These are phyloP conservation scores for Suhomyces emberorum DNA, from an alignment of 805 yeast species.

Conservation along the genomic window DNA sequence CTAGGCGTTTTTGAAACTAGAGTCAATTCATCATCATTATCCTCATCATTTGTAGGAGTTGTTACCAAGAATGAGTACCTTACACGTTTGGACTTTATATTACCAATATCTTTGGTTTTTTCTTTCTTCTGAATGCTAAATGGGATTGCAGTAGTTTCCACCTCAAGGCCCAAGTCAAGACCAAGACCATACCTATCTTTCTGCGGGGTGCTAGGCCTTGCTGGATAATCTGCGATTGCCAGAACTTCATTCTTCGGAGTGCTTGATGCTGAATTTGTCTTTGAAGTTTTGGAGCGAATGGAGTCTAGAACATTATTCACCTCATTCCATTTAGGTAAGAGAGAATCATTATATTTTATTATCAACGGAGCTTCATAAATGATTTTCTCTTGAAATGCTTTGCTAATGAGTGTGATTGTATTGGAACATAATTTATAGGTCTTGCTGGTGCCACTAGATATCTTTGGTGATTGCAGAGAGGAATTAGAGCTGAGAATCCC, in stretches of 20 bases:
- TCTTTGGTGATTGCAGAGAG: conserved; percentile 8
- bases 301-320: conserved; percentile 1
- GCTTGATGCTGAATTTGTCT: not conserved
- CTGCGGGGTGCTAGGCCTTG: conserved; percentile 1
- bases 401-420: conserved; percentile 28
- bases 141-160: conserved; percentile 27
- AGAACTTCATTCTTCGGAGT: conserved; percentile 1
- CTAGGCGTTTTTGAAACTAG: conserved; percentile 5
- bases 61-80: not conserved
- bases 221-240: not conserved
- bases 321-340: conserved; percentile 14
- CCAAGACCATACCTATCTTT: conserved; percentile 22
- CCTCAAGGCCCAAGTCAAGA: conserved; percentile 26
- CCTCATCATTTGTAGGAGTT: conserved; percentile 4
- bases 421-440: conserved; percentile 40
- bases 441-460: conserved; percentile 29
- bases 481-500: conserved; percentile 3
- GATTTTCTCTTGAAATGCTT: conserved; percentile 36
- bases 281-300: not conserved
- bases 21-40: conserved; percentile 8
- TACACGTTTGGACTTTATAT: not conserved
- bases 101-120: conserved; percentile 20
- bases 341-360: conserved; percentile 18
- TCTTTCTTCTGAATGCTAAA: conserved; percentile 30
- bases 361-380: conserved; percentile 27